Evolutionary conservation across 371 early-diverging fungal species (phyloP).

Genomic region (Saksenaea oblongispora): DNA sequence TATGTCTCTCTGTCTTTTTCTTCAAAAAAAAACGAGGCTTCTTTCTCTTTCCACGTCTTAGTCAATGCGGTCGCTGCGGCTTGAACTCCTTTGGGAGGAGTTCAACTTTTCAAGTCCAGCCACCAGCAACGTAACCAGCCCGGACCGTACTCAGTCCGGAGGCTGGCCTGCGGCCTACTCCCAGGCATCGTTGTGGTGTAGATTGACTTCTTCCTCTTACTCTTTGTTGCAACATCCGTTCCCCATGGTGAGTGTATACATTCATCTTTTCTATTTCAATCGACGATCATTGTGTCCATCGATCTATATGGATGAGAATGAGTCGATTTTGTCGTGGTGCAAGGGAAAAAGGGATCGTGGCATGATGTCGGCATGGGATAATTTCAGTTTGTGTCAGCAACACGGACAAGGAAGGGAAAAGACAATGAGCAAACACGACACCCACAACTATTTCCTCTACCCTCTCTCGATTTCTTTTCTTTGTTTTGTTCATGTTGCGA

Average conservation of each 20-base stretch:
- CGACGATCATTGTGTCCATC: neutral
- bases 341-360: neutral
- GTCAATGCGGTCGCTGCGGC: neutral
- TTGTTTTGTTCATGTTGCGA: neutral
- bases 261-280: neutral
- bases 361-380: neutral
- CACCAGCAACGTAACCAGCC: too few relatives aligned
- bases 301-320: neutral
- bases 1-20: neutral
- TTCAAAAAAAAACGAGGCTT: too few relatives aligned
- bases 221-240: slow-evolving; percentile 5
- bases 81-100: neutral
- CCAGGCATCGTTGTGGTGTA: neutral
- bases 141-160: too few relatives aligned
- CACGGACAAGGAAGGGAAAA: neutral
- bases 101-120: too few relatives aligned
- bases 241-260: slow-evolving; percentile 3
- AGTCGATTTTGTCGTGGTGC: neutral
- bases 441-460: neutral
- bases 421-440: neutral
- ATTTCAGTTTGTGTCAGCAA: neutral
- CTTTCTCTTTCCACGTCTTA: neutral
- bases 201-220: slow-evolving; percentile 1
- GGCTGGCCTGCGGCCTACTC: too few relatives aligned
- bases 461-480: neutral